Evolutionary conservation across 2,329 filamentous ascomycete genomes (phyloP).

Genomic region (Fusarium dlaminii): DNA sequence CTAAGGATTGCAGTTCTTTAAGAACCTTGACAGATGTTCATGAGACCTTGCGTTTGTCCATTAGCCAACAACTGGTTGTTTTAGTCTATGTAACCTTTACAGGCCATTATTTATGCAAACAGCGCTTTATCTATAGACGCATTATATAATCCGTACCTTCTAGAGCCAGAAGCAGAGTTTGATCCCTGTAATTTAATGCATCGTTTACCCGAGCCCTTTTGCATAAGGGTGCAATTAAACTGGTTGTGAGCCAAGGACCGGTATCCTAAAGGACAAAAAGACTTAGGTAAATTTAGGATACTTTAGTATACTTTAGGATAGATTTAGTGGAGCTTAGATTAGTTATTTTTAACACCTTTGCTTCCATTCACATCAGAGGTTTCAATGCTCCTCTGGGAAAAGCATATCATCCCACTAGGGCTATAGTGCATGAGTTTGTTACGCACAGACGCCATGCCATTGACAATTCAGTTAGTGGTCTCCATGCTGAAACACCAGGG

Average conservation of each 20-base stretch:
- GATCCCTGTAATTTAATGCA: background rate
- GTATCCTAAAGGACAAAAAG: background rate
- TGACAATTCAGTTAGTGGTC: background rate
- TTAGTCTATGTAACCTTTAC: background rate
- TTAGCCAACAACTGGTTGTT: fast-evolving
- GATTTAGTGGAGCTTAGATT: background rate
- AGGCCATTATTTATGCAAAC: background rate
- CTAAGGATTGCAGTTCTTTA: background rate
- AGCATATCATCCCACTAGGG: background rate
- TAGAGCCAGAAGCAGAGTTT: background rate
- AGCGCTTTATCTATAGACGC: background rate
- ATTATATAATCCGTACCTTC: fast-evolving
- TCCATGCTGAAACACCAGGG: fast-evolving
- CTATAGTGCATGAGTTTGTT: background rate
- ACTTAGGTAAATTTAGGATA: background rate
- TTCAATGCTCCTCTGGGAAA: too few relatives aligned
- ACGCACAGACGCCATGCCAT: background rate
- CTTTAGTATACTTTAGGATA: background rate
- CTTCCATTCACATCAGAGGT: background rate
- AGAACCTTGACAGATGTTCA: background rate
- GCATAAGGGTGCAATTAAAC: background rate
- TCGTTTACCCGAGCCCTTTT: fast-evolving
- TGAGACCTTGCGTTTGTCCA: too few relatives aligned
- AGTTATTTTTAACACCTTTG: fast-evolving
- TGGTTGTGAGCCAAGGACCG: background rate